Conservation (phyloP, 805 yeast species). For the Candida sanyiensis region DNA sequence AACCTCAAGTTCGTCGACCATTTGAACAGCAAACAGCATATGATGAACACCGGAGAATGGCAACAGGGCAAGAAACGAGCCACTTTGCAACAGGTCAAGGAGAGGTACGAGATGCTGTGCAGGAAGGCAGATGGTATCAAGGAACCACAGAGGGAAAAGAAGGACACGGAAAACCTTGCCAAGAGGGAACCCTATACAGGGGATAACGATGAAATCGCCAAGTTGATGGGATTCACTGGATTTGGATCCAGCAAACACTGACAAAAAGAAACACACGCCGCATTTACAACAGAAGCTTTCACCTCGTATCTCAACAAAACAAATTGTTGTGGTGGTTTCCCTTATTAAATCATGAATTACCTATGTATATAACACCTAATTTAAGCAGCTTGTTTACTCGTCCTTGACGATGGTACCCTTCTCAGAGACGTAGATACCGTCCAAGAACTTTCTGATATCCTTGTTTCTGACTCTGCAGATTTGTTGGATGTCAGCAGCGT, state of each 20-base stretch:
- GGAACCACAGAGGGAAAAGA: conserved; percentile 34
- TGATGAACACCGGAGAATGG: conserved; percentile 36
- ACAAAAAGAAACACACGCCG: background rate
- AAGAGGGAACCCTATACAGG: conserved; percentile 16
- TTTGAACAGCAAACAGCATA: conserved; percentile 68
- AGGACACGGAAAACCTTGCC: conserved; percentile 28
- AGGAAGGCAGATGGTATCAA: conserved; percentile 35
- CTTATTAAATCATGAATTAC: conserved; percentile 12
- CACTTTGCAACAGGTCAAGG: conserved; percentile 43
- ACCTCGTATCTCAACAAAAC: conserved; percentile 11
- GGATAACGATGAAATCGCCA: conserved; percentile 25
- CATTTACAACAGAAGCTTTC: conserved; percentile 1
- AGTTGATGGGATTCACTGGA: conserved; percentile 55
- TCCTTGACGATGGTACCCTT: conserved; percentile 83
- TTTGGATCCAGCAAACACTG: conserved; percentile 33
- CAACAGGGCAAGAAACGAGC: conserved; percentile 35
- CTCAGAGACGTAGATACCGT: conserved; percentile 99
- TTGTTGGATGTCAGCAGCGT: conserved; percentile 98
- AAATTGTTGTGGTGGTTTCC: conserved; percentile 11
- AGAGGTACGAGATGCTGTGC: conserved; percentile 28
- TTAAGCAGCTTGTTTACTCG: conserved; percentile 25
- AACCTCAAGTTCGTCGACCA: conserved; percentile 79
- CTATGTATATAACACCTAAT: conserved; percentile 5
- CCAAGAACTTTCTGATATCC: conserved; percentile 99
- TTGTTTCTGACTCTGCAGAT: conserved; percentile 98